phyloP scores from a whole-genome alignment of 2,329 filamentous ascomycete species.

The Paramyrothecium roridum region DNA sequence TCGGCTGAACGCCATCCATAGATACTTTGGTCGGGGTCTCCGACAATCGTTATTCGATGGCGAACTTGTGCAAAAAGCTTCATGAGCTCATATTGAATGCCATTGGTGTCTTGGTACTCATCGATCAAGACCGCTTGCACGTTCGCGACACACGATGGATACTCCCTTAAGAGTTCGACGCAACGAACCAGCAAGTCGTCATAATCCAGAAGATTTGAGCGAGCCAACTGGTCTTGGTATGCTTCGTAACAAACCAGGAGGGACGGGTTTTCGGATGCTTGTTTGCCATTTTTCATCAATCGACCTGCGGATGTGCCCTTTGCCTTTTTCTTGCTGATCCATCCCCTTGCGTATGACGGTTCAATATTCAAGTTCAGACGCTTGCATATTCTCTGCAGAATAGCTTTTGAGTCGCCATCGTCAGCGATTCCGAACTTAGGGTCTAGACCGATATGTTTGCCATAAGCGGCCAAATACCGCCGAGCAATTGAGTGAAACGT shows the following conservation, averaged over 20 bases:
- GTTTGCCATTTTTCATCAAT: constrained; percentile 32
- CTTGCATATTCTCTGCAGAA: constrained; percentile 81
- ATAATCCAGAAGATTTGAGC: constrained; percentile 85
- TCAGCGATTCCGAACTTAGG: constrained; percentile 91
- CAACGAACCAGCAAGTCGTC: constrained; percentile 88
- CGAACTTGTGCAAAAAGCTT: constrained; percentile 72
- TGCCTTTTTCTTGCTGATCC: constrained; percentile 70
- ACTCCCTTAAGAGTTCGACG: constrained; percentile 69
- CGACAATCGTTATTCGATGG: constrained; percentile 86
- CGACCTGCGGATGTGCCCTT: constrained; percentile 47
- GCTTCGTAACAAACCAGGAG: constrained; percentile 67
- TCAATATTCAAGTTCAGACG: constrained; percentile 67
- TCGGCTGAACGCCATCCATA: constrained; percentile 95
- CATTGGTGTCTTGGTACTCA: constrained; percentile 96
- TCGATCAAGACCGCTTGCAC: constrained; percentile 91
- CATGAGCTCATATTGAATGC: constrained; percentile 94
- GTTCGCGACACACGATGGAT: constrained; percentile 81
- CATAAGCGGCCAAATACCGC: constrained; percentile 80
- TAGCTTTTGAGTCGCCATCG: constrained; percentile 72
- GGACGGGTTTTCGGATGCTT: constrained; percentile 44
- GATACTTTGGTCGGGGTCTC: constrained; percentile 96
- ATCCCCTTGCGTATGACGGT: constrained; percentile 63
- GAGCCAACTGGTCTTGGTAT: constrained; percentile 73
- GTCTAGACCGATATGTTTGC: constrained; percentile 75
- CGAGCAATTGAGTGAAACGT: constrained; percentile 94